A percentile compares a stretch with the other conserved stretches of the same genome.
Evolutionary conservation across 306 rosid genomes (phyloP).

Genomic region (Rosa persica): DNA sequence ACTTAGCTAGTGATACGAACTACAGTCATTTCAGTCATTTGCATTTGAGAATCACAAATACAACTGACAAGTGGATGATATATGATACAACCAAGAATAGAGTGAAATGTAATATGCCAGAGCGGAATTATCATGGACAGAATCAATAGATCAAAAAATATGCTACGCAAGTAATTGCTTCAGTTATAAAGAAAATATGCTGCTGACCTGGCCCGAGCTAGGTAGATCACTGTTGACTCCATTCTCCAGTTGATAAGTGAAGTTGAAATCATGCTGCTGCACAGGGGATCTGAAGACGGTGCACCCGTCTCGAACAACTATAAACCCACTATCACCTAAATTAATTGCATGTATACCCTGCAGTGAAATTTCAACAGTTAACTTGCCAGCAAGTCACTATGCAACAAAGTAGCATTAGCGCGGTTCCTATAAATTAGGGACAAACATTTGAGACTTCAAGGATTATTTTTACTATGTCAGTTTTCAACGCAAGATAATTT

Average conservation of each 20-base stretch:
- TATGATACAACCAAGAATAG: neutral
- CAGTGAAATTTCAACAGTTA: constrained; percentile 28
- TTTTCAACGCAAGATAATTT: neutral
- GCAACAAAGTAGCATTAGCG: neutral
- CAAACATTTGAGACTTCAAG: neutral
- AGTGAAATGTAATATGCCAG: neutral
- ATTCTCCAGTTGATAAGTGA: constrained; percentile 83
- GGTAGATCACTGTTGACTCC: constrained; percentile 86
- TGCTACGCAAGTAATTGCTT: neutral
- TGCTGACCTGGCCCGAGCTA: constrained; percentile 93
- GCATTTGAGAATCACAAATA: neutral
- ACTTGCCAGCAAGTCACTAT: neutral
- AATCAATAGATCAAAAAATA: neutral
- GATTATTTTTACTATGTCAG: neutral
- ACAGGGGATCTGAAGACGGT: constrained; percentile 87
- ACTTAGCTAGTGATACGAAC: constrained; percentile 1
- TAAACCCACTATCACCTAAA: constrained; percentile 97
- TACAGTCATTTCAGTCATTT: neutral
- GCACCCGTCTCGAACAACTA: constrained; percentile 93
- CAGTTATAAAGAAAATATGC: constrained; percentile 7
- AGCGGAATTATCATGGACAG: neutral
- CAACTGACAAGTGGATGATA: neutral
- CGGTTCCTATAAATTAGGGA: neutral
- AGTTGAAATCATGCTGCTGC: constrained; percentile 98
- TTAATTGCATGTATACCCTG: constrained; percentile 93